Conservation (phyloP, 2,329 filamentous ascomycete genomes). For the Aspergillus hiratsukae region DNA sequence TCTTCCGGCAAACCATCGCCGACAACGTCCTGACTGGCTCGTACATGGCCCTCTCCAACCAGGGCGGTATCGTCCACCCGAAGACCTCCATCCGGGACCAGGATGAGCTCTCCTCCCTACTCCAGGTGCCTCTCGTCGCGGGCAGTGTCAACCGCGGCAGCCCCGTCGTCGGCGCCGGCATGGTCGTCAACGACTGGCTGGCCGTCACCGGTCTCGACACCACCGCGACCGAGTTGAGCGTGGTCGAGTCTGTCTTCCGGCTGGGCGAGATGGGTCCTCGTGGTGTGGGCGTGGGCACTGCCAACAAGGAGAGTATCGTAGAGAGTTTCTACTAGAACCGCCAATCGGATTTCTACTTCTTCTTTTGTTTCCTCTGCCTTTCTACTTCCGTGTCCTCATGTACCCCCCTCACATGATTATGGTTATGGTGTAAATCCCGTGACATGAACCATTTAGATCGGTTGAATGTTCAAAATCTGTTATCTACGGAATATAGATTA, state of each 20-base stretch:
- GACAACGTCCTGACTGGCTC: conserved; percentile 95
- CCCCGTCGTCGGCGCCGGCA: conserved; percentile 90
- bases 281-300: conserved; percentile 52
- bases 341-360: neutral
- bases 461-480: neutral
- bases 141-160: conserved; percentile 90
- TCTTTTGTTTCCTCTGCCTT: neutral
- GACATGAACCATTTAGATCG: neutral
- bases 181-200: conserved; percentile 98
- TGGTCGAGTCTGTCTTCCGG: conserved; percentile 93
- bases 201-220: conserved; percentile 91
- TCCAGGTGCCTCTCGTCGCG: conserved; percentile 93
- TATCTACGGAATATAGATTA: neutral
- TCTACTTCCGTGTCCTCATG: conserved; percentile 1
- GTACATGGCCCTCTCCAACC: conserved; percentile 95
- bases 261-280: conserved; percentile 72
- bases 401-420: neutral
- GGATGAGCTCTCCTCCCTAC: conserved; percentile 87
- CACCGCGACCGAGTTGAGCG: conserved; percentile 93
- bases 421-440: neutral
- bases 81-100: conserved; percentile 97
- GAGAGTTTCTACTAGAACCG: conserved; percentile 86
- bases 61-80: conserved; percentile 93
- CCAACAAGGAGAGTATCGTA: conserved; percentile 95
- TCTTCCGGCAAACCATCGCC: conserved; percentile 77